phyloP scores from a whole-genome alignment of 495 filamentous ascomycete species.

The Aspergillus wentii region DNA sequence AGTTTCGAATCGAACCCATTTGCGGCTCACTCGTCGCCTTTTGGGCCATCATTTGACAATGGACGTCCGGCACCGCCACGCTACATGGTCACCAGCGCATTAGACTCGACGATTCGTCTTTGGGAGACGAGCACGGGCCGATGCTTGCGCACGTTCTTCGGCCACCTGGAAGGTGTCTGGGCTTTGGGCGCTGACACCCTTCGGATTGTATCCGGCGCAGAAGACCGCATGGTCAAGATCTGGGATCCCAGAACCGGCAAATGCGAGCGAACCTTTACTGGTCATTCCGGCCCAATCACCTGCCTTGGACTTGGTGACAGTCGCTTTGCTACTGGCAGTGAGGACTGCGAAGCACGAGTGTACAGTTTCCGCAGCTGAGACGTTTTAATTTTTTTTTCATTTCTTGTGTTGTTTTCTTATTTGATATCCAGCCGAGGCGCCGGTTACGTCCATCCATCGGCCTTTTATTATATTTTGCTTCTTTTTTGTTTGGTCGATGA shows the following conservation, averaged over 20 bases:
- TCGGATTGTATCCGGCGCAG: conserved; percentile 79
- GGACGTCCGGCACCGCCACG: conserved; percentile 68
- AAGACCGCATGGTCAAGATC: conserved; percentile 93
- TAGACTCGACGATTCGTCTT: conserved; percentile 86
- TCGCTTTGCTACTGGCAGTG: conserved; percentile 82
- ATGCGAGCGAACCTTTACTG: conserved; percentile 86
- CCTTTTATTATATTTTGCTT: conserved; percentile 1
- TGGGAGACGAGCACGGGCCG: conserved; percentile 84
- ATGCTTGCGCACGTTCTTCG: conserved; percentile 89
- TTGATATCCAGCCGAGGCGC: background rate
- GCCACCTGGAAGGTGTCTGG: conserved; percentile 95
- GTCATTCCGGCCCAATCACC: conserved; percentile 85
- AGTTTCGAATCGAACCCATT: conserved; percentile 12
- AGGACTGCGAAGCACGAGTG: conserved; percentile 86
- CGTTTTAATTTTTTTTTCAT: conserved; percentile 2
- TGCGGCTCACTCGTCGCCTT: conserved; percentile 45
- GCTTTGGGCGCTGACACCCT: conserved; percentile 87
- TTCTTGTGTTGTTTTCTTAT: conserved; percentile 2
- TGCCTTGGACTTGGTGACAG: conserved; percentile 87
- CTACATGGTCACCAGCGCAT: conserved; percentile 86
- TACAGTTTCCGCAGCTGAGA: conserved; percentile 66
- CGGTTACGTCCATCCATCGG: background rate
- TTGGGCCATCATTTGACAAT: conserved; percentile 53
- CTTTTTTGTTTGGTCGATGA: conserved; percentile 7
- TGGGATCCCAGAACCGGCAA: conserved; percentile 92